phyloP scores from a whole-genome alignment of 345 rosid genomes.

The Brassica cretica region DNA sequence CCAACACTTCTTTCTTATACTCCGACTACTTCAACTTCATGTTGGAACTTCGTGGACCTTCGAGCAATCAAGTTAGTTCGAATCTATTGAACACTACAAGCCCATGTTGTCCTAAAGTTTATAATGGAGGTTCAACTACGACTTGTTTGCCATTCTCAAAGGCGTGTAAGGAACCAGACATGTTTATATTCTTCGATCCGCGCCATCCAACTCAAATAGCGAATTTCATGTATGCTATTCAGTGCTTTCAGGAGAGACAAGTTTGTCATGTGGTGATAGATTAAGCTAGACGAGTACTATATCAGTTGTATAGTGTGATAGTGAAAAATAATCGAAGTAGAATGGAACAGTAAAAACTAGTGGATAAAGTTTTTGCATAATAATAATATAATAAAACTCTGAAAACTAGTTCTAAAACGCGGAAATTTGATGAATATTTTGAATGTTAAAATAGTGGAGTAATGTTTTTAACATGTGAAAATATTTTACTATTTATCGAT shows the following conservation, averaged over 20 bases:
- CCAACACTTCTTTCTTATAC: constrained; percentile 21
- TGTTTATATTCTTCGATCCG: constrained; percentile 23
- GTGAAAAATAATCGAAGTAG: not conserved
- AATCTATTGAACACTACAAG: constrained; percentile 15
- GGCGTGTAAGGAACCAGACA: constrained; percentile 5
- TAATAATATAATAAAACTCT: not conserved
- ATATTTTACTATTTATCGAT: not conserved
- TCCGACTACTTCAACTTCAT: constrained; percentile 35
- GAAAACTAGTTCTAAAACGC: not conserved
- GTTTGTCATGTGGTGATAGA: not conserved
- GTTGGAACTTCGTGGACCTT: constrained; percentile 21
- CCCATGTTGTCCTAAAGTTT: constrained; percentile 36
- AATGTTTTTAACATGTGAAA: not conserved
- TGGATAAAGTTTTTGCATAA: not conserved
- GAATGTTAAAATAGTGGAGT: not conserved
- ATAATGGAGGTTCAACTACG: constrained; percentile 24
- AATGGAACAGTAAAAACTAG: not conserved
- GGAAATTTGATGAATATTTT: not conserved
- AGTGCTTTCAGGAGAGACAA: constrained; percentile 14
- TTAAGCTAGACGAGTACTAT: not conserved
- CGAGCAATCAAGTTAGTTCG: constrained; percentile 22
- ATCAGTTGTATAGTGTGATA: not conserved
- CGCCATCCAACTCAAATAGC: constrained; percentile 33
- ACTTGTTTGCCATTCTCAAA: not conserved
- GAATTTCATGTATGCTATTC: constrained; percentile 17